Evolutionary conservation across 148 eudicot genomes (phyloP).

Genomic region (Fagopyrum tataricum): DNA sequence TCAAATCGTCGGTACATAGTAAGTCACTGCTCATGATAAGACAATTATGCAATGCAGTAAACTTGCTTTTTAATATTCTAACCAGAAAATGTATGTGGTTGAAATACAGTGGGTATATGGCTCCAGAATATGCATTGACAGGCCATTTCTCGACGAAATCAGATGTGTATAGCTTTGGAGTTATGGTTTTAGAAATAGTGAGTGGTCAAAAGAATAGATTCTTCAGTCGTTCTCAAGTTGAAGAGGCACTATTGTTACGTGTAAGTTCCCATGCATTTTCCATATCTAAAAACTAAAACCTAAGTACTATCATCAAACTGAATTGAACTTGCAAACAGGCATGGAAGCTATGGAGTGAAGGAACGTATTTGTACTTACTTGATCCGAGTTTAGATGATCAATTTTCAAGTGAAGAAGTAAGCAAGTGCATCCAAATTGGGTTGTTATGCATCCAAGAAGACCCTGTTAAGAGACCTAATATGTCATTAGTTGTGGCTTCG

Average conservation of each 20-base stretch:
- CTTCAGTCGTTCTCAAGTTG: not conserved
- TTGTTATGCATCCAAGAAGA: conserved; percentile 14
- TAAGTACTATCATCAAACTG: not conserved
- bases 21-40: not conserved
- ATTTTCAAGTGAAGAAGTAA: conserved; percentile 2
- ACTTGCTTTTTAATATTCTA: not conserved
- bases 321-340: not conserved
- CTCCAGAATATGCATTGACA: conserved; percentile 12
- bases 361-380: not conserved
- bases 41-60: not conserved
- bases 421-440: conserved; percentile 9
- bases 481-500: conserved; percentile 12
- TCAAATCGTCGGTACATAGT: conserved; percentile 4
- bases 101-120: conserved; percentile 11
- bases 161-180: conserved; percentile 11
- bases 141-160: conserved; percentile 12
- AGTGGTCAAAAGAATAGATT: conserved; percentile 13
- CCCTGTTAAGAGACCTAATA: not conserved
- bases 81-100: not conserved
- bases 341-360: conserved; percentile 12
- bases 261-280: not conserved
- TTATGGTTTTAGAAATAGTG: conserved; percentile 11
- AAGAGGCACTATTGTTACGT: conserved; percentile 5
- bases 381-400: conserved; percentile 7
- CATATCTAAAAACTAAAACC: not conserved